Evolutionary conservation across 2,329 filamentous ascomycete species (phyloP), one percentile per base, ranked within the genome.

Genomic region (Sporothrix luriei): DNA sequence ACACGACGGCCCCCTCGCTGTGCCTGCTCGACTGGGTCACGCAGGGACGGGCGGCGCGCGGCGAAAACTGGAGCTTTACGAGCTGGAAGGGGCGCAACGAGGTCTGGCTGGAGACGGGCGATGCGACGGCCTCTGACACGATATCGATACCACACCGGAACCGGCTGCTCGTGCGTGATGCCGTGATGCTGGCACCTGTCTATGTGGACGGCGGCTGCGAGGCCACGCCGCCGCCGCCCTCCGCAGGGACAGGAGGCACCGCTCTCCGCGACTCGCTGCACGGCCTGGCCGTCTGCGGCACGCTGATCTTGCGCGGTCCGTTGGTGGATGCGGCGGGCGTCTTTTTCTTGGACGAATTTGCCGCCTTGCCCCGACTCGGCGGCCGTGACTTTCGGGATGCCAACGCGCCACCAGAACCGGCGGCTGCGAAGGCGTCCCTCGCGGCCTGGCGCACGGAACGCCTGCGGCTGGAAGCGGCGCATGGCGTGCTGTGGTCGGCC

Each of bases 11-110:
- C 3, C 54, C 73, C 1, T 88, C 90, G 52, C 80, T 98, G 16
- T 96, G 93, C 76, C 84, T 97, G 2, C 82, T 97, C 59, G 95
- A 99, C 79, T 99, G 95, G 95, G 93, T 98, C 7, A 96, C 90
- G 2, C 91, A 94, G 76, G 95, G 95, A 9, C 88, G 95, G 21
- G 87, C 85, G 4, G 94, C 95, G 4, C 87, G 91, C 61, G 94
- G 93, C 29, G 95, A 99, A 80, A 85, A 92, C 73, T 99, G 95
- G 95, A 90, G 89, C 74, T 89, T 97, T 71, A 82, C 85, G 69
- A 85, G 85, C 72, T 98, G 95, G 88, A 87, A 84, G 70, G 93
- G 93, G 11, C 86, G 91, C 73, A 98, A 97, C 77, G 95, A 99
- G 80, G 85, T 98, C n/a, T 94, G 91, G 88, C 38, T 66, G 7